Evolutionary conservation across 2,329 filamentous ascomycete genomes (phyloP).

Genomic region (Rhytidhysteron rufulum): DNA sequence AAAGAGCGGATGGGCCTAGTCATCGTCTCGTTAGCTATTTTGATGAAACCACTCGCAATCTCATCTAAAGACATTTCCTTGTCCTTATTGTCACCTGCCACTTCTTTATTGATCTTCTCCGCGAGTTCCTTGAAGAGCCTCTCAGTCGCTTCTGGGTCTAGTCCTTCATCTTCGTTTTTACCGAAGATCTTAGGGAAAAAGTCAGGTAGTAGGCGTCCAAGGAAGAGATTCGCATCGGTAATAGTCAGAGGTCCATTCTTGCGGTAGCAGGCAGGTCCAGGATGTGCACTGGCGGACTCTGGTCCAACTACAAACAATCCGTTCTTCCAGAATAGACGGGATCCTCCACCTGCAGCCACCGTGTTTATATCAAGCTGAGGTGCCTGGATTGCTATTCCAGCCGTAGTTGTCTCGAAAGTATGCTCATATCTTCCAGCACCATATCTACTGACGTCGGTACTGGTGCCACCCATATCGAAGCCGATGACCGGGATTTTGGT

Average conservation of each 20-base stretch:
- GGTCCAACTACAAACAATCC: constrained; percentile 88
- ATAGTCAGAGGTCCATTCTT: constrained; percentile 87
- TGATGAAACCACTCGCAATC: constrained; percentile 83
- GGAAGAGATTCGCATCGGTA: constrained; percentile 86
- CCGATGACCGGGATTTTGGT: constrained; percentile 86
- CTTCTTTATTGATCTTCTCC: constrained; percentile 72
- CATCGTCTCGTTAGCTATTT: constrained; percentile 90
- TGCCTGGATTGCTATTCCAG: constrained; percentile 89
- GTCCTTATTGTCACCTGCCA: constrained; percentile 55
- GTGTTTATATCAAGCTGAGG: constrained; percentile 94
- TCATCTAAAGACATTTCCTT: constrained; percentile 73
- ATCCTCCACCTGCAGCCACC: constrained; percentile 85
- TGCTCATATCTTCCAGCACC: constrained; percentile 84
- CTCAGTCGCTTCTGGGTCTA: constrained; percentile 73
- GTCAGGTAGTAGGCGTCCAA: constrained; percentile 79
- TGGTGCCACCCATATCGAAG: constrained; percentile 94
- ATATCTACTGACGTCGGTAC: constrained; percentile 85
- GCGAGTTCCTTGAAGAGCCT: constrained; percentile 73
- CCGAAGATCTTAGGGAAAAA: constrained; percentile 97
- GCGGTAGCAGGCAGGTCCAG: constrained; percentile 85
- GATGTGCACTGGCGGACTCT: constrained; percentile 83
- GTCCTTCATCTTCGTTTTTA: constrained; percentile 74
- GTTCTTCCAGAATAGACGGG: constrained; percentile 80
- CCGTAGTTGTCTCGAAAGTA: constrained; percentile 90
- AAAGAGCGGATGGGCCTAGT: constrained; percentile 83